Evolutionary conservation across 1,139 yeast species (phyloP).

Genomic region (Candida anutae): DNA sequence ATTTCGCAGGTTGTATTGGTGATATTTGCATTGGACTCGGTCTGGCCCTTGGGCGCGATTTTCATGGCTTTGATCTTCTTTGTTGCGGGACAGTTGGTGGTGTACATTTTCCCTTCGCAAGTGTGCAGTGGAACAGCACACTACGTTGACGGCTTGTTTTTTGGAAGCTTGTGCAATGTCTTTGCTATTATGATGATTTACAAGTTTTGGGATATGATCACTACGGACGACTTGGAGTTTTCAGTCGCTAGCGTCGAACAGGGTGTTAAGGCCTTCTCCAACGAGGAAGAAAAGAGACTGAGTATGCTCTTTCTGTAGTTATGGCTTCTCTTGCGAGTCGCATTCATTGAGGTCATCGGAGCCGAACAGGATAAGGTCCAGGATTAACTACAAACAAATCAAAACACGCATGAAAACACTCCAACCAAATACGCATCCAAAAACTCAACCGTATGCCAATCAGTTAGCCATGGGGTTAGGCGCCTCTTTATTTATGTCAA

Average conservation of each 20-base stretch:
- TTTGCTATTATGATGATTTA: conserved; percentile 90
- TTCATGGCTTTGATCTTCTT: conserved; percentile 65
- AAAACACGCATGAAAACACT: too few species aligned
- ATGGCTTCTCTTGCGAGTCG: too few species aligned
- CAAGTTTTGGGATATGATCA: conserved; percentile 94
- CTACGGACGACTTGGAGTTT: conserved; percentile 93
- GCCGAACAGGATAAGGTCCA: too few species aligned
- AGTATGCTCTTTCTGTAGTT: conserved; percentile 23
- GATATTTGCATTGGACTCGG: conserved; percentile 56
- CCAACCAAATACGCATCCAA: too few species aligned
- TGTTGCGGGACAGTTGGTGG: conserved; percentile 67
- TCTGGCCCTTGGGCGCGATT: conserved; percentile 87
- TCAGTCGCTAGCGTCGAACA: conserved; percentile 52
- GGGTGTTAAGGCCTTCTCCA: conserved; percentile 26
- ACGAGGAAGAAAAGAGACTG: conserved; percentile 29
- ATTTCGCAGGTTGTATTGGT: conserved; percentile 68
- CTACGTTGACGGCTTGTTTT: conserved; percentile 84
- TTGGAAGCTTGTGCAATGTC: conserved; percentile 72
- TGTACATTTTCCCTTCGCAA: conserved; percentile 56
- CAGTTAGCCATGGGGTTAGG: too few species aligned
- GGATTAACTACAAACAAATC: too few species aligned
- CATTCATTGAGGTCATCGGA: too few species aligned
- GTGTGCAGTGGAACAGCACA: conserved; percentile 73
- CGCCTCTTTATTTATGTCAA: too few species aligned
- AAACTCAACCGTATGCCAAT: too few species aligned